Conservation (phyloP, 257 asterid species). For the Gentiana straminea region DNA sequence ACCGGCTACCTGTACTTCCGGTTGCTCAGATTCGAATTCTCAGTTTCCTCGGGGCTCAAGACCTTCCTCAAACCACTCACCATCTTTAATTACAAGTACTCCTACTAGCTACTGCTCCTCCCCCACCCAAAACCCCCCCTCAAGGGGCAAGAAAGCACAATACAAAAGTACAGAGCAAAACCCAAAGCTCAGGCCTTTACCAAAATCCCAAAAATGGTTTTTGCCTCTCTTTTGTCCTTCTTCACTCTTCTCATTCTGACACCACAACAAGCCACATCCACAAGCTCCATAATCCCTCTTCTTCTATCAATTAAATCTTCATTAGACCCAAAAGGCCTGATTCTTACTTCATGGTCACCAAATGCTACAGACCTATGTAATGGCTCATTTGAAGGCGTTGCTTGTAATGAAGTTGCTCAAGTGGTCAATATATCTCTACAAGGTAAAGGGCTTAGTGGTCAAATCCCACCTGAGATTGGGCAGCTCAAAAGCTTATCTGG, state of each 20-base stretch:
- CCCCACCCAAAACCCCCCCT: conserved; percentile 12
- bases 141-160: too few species aligned
- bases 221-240: conserved; percentile 18
- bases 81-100: not conserved
- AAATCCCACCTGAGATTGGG: conserved; percentile 82
- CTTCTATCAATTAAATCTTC: conserved; percentile 63
- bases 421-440: conserved; percentile 88
- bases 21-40: conserved; percentile 38
- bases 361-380: conserved; percentile 55
- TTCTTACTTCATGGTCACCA: conserved; percentile 72
- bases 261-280: conserved; percentile 6
- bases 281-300: conserved; percentile 28
- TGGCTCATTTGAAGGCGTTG: conserved; percentile 64
- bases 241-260: conserved; percentile 14
- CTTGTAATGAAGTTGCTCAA: conserved; percentile 60
- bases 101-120: not conserved
- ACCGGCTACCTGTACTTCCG: conserved; percentile 43
- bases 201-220: conserved; percentile 29
- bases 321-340: conserved; percentile 54
- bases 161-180: not conserved
- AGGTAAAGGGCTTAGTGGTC: conserved; percentile 73
- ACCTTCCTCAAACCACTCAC: not conserved
- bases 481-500: conserved; percentile 68
- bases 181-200: not conserved
- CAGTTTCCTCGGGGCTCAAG: conserved; percentile 17